Evolutionary conservation across 2,329 filamentous ascomycete species (phyloP).

Genomic region (Lachnellula hyalina): DNA sequence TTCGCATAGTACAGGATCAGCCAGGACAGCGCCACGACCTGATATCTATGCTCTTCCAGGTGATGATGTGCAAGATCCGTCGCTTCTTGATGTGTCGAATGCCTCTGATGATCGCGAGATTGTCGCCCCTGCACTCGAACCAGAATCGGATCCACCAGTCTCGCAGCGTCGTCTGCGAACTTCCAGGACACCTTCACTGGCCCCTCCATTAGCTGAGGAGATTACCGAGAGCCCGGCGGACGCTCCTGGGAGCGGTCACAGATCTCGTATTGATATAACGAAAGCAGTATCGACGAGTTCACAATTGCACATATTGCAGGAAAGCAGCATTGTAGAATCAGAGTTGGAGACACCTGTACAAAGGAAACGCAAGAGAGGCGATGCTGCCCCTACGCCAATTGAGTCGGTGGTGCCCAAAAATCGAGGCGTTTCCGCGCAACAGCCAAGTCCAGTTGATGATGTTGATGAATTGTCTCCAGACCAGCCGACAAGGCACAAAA

Average conservation of each 20-base stretch:
- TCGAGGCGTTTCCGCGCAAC: too few species aligned
- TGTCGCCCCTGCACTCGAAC: neutral
- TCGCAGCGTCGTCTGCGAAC: conserved; percentile 1
- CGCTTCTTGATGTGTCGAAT: conserved; percentile 3
- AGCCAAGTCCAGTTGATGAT: neutral
- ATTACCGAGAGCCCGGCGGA: conserved; percentile 49
- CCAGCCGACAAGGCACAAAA: conserved; percentile 3
- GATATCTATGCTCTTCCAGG: conserved; percentile 21
- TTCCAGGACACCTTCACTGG: conserved; percentile 9
- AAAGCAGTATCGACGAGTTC: conserved; percentile 17
- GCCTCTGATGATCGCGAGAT: neutral
- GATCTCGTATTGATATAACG: conserved; percentile 41
- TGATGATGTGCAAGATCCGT: conserved; percentile 14
- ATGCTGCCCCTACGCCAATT: conserved; percentile 1
- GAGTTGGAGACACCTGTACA: conserved; percentile 12
- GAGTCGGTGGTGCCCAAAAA: neutral
- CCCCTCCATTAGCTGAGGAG: conserved; percentile 33
- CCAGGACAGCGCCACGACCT: conserved; percentile 16
- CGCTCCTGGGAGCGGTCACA: conserved; percentile 51
- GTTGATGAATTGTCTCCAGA: conserved; percentile 31
- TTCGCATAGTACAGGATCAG: conserved; percentile 25
- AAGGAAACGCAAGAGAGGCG: conserved; percentile 23
- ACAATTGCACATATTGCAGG: conserved; percentile 11
- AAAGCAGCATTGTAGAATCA: conserved; percentile 3
- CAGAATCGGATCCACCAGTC: neutral